Base-by-base conservation (phyloP, 2,329 filamentous ascomycete species). In the Trichoderma sp. region DNA sequence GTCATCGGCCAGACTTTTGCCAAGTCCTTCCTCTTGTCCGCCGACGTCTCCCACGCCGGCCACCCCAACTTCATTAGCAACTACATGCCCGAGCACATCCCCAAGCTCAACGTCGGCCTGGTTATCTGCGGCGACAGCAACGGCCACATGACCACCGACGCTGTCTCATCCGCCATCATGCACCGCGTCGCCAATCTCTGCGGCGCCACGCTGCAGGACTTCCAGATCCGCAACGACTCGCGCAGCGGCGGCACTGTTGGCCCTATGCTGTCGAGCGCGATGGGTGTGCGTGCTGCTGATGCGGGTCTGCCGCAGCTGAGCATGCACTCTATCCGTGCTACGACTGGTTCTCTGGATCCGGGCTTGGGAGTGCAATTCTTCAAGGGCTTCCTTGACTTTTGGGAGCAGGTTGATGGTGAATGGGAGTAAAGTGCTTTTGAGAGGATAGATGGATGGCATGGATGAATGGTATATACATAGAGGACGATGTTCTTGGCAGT, bases 81-180 rank as follows among this genome's bases (percentile, higher is more conserved):
- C 32, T 98, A 98, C 81, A 89, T 97, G 21, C 87, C 92, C 68
- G 90, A 92, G 74, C 96, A 99, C 81, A 85, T 92, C 2, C 95
- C 96, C 1, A 87, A 92, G 69, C 87, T 99, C 66, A 99, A 99
- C 78, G 88, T 96, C 37, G 96, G 96, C 43, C 86, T 97, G 37
- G 88, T 90, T 18, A 85, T 99, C 49, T 90, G 89, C 56, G 89
- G 89, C 26, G 95, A 98, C 80, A 89, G 89, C 63, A 97, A 97
- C 76, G 96, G 93, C 5, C 93, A 98, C 81, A 97, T 97, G 92
- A 97, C 95, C 4, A 97, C 95, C 3, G 94, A 98, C 77, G 89
- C 90, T 67, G 89, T 97, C 21, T 96, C 92, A 13, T 92, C 92
- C 4, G 89, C 93, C 5, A 87, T 98, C 70, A 83, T 98, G 43